Conservation (phyloP, 179 eudicot species). For the Carnegiea gigantea region DNA sequence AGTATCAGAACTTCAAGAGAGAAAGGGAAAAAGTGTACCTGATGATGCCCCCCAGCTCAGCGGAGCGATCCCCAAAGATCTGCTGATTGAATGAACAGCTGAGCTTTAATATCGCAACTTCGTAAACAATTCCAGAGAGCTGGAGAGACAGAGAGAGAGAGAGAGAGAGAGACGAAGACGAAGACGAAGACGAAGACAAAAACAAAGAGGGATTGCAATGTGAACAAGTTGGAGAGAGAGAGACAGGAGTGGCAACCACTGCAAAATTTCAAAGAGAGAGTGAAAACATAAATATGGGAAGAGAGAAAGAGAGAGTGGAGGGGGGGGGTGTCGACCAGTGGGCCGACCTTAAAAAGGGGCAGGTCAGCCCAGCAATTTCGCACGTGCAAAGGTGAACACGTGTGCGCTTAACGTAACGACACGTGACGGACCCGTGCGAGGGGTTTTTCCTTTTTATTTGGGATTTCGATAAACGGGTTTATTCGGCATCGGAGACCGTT, state of each 20-base stretch:
- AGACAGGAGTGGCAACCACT: constrained; percentile 1
- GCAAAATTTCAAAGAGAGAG: neutral
- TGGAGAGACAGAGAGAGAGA: neutral
- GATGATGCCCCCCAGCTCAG: neutral
- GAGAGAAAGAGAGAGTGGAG: neutral
- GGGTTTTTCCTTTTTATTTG: neutral
- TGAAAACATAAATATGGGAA: too few relatives aligned
- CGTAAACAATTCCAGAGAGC: neutral
- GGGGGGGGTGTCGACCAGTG: constrained; percentile 3
- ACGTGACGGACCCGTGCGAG: neutral
- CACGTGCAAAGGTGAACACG: neutral
- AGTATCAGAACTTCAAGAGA: neutral
- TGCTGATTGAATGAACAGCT: neutral
- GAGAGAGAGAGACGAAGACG: neutral
- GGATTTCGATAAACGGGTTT: neutral
- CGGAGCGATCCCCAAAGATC: neutral
- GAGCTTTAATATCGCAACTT: neutral
- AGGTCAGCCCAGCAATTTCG: neutral
- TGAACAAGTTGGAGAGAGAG: neutral
- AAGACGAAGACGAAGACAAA: neutral
- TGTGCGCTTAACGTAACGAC: neutral
- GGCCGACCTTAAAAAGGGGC: neutral
- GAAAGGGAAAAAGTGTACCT: neutral
- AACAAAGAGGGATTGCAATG: neutral
- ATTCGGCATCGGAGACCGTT: neutral